These are phyloP conservation scores for Raphanus sativus DNA, from an alignment of 345 rosid genomes.

Conservation along the genomic window DNA sequence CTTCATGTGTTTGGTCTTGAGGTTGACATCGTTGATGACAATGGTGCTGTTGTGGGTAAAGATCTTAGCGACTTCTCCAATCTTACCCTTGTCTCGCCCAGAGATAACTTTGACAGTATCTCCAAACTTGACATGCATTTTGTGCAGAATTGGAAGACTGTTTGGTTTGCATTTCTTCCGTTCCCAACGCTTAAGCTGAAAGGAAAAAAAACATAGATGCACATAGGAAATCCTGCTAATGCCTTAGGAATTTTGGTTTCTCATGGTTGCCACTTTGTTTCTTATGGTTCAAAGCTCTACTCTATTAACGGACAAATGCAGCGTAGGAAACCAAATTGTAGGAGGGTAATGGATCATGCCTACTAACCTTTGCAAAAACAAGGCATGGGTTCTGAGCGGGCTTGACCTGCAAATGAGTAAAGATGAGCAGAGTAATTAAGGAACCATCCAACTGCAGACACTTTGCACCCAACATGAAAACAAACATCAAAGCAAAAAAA, in stretches of 20 bases:
- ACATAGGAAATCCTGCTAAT: neutral
- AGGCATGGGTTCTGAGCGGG: conserved; percentile 57
- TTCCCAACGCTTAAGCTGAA: conserved; percentile 90
- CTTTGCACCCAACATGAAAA: conserved; percentile 1
- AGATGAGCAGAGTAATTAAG: conserved; percentile 6
- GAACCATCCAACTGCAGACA: neutral
- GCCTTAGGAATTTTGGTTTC: neutral
- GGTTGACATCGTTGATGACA: conserved; percentile 69
- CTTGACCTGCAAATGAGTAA: conserved; percentile 54
- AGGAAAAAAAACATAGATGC: too few relatives aligned
- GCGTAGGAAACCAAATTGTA: neutral
- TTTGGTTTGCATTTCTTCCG: conserved; percentile 86
- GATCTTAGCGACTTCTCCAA: conserved; percentile 73
- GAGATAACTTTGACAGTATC: conserved; percentile 81
- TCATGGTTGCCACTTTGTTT: neutral
- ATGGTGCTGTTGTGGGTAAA: conserved; percentile 78
- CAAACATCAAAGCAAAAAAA: too few relatives aligned
- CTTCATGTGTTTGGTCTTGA: conserved; percentile 91
- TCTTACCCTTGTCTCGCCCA: conserved; percentile 84
- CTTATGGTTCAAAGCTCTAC: conserved; percentile 2
- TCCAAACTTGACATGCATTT: conserved; percentile 91
- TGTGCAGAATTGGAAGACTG: conserved; percentile 83
- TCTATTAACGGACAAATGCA: neutral
- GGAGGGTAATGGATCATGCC: neutral
- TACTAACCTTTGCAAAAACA: conserved; percentile 57